Base-by-base conservation (phyloP, 768 basidiomycete genomes). In the Russula abietina region DNA sequence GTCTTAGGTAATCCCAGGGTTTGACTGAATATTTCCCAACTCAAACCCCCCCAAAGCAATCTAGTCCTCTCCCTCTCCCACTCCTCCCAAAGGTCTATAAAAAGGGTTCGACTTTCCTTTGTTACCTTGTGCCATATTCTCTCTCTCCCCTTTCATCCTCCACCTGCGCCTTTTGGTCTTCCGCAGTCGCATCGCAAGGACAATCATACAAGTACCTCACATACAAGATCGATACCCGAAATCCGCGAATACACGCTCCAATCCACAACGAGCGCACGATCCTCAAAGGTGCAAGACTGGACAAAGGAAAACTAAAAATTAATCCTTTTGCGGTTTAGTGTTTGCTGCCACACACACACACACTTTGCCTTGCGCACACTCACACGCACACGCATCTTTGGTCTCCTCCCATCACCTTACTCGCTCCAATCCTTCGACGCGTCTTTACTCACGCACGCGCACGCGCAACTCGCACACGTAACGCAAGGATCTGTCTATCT, bases 1-100 rank as follows among this genome's bases (percentile, higher is more conserved):
- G 46, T 6, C 43, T 55, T 61, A 61, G 28, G 36, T 61, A 55
- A 61, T 55, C 30, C 9, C 19, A 45, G 43, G 16, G 49, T 26
- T 6, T 6, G 3, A 30, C n/a, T 17, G 17, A 30, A 32, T 32
- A n/a, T 36, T 54, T 48, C 46, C 22, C 4, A 38, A 22, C 22
- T 17, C 33, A 54, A 39, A 22, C 38, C 19, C 52, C 33, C 51
- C 43, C 22, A 5, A 11, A 24, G 4, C 36, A 22, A n/a, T 16
- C 33, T n/a, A 6, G 3, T n/a, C 16, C 28, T 30, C 28, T 30
- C 28, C 28, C 2, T 30, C 36, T 3, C 24, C 14, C 9, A 33
- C 7, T 14, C 52, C 5, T 7, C 36, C 12, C 28, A 30, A 30
- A 30, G 28, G 28, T 14, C 51, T 50, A 50, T 50, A 50, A 50